A percentile compares a stretch with the other conserved stretches of the same genome.
These are phyloP conservation scores for Citrus reticulata DNA, from an alignment of 345 rosid genomes.

Conservation along the genomic window DNA sequence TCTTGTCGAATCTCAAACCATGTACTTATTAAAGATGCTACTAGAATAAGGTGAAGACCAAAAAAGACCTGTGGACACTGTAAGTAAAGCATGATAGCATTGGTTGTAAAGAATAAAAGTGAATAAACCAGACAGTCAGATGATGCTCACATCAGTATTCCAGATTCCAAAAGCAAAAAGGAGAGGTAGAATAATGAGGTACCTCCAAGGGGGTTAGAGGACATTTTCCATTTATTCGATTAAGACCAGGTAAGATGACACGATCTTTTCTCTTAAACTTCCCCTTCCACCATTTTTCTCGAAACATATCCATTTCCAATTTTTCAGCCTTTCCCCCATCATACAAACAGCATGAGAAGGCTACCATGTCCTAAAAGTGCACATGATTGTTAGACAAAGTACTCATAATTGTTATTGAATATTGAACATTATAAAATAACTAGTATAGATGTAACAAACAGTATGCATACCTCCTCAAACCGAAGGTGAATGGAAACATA, in stretches of 20 bases:
- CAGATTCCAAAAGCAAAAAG: constrained; percentile 5
- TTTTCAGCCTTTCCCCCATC: constrained; percentile 85
- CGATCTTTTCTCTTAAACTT: constrained; percentile 80
- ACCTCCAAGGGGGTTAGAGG: constrained; percentile 98
- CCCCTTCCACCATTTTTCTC: constrained; percentile 77
- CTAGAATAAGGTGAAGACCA: not conserved
- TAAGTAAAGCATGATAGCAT: not conserved
- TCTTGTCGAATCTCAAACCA: not conserved
- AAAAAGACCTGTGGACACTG: not conserved
- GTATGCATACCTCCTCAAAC: constrained; percentile 74
- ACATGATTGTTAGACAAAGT: constrained; percentile 1
- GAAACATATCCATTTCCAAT: constrained; percentile 54
- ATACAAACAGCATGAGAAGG: constrained; percentile 89
- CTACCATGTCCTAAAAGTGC: constrained; percentile 82
- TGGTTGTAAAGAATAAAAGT: not conserved
- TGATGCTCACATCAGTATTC: not conserved
- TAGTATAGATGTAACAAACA: not conserved
- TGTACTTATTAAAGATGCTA: not conserved
- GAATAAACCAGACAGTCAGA: not conserved
- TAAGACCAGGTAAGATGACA: constrained; percentile 59
- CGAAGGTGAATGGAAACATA: constrained; percentile 86
- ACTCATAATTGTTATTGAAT: not conserved
- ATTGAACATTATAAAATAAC: not conserved
- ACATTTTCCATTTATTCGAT: constrained; percentile 83
- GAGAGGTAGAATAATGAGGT: constrained; percentile 4